Conservation (phyloP, 257 asterid species). For the Penstemon barbatus region DNA sequence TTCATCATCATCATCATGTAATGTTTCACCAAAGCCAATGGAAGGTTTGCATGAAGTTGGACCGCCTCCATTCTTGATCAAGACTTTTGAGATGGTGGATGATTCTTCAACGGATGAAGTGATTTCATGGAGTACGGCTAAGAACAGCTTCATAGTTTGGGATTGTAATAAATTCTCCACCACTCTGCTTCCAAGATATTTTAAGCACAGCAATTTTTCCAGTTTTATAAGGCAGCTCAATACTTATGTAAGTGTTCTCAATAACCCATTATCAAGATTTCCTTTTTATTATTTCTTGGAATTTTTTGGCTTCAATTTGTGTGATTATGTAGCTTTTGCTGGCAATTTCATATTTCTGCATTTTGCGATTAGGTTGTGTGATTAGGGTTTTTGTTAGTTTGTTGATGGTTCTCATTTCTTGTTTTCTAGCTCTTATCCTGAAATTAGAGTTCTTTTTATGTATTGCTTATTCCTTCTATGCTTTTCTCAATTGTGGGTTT, state of each 20-base stretch:
- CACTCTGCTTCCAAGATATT: constrained; percentile 74
- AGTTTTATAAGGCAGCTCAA: constrained; percentile 98
- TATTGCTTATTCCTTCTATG: too few relatives aligned
- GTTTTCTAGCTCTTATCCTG: background rate
- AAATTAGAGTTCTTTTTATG: background rate
- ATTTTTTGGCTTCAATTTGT: background rate
- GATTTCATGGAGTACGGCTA: constrained; percentile 73
- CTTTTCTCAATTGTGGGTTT: background rate
- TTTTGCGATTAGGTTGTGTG: background rate
- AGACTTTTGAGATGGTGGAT: constrained; percentile 90
- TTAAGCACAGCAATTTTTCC: constrained; percentile 91
- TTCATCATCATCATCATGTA: constrained; percentile 32
- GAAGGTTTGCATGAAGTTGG: constrained; percentile 82
- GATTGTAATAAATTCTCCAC: constrained; percentile 69
- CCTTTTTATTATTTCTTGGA: background rate
- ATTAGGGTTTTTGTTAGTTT: background rate
- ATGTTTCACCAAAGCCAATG: constrained; percentile 65
- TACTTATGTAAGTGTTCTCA: constrained; percentile 72
- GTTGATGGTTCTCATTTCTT: background rate
- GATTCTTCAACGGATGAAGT: constrained; percentile 76
- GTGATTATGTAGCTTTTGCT: background rate
- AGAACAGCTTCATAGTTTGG: constrained; percentile 92
- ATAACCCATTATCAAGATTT: background rate
- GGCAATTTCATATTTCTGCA: background rate
- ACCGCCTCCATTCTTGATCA: constrained; percentile 84